Percentiles rank a stretch among this genome's conserved stretches.
phyloP scores from a whole-genome alignment of 75 land plant genomes.

The Cryptomeria japonica region DNA sequence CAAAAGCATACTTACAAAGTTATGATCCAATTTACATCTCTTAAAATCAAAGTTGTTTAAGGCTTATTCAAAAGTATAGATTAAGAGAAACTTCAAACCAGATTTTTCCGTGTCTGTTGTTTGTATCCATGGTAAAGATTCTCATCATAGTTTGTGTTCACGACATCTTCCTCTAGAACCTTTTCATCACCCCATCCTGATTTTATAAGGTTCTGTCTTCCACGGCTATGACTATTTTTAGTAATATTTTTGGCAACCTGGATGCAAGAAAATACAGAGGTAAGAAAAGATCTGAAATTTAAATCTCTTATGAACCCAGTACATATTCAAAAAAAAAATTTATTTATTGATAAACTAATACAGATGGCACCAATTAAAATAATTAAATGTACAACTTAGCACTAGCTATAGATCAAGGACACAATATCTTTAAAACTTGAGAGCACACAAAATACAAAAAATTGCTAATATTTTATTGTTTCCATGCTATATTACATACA shows the following conservation, averaged over 20 bases:
- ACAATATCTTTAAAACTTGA: not conserved
- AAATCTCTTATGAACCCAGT: not conserved
- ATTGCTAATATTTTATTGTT: not conserved
- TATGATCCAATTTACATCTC: not conserved
- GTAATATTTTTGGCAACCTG: conserved; percentile 36
- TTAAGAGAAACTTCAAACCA: conserved; percentile 36
- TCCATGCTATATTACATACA: not conserved
- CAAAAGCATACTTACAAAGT: not conserved
- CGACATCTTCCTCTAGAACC: conserved; percentile 46
- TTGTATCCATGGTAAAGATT: conserved; percentile 51
- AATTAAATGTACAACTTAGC: not conserved
- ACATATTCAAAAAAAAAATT: not conserved
- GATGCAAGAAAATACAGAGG: conserved; percentile 8
- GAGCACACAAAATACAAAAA: not conserved
- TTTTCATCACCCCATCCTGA: conserved; percentile 93
- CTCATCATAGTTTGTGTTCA: conserved; percentile 64
- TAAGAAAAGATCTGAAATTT: not conserved
- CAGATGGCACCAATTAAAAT: not conserved
- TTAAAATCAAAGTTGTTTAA: not conserved
- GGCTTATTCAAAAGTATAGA: not conserved
- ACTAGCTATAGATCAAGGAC: not conserved
- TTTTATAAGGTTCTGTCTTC: conserved; percentile 70
- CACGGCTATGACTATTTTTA: conserved; percentile 58
- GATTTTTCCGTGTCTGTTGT: conserved; percentile 68
- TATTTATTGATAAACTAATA: not conserved